These are phyloP conservation scores for Yamadazyma sp. DNA, from an alignment of 1,139 yeast species.

Conservation along the genomic window DNA sequence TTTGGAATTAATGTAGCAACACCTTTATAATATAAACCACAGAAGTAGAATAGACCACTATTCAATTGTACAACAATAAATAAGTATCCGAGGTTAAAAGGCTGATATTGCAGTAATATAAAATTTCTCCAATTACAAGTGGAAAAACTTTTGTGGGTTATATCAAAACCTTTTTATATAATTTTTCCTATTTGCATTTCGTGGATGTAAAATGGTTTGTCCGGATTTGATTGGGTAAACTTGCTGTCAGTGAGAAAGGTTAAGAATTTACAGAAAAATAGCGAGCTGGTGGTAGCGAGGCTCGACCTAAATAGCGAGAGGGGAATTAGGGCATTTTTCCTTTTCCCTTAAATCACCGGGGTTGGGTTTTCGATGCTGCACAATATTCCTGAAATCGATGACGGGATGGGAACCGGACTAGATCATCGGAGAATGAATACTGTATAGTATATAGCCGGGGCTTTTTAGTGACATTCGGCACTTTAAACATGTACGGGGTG, in stretches of 20 bases:
- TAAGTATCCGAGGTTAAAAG: too few species aligned
- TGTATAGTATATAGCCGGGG: too few species aligned
- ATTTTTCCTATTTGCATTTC: constrained; percentile 3
- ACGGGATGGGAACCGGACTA: too few species aligned
- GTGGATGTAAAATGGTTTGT: constrained; percentile 5
- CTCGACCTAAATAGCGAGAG: not conserved
- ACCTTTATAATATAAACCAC: not conserved
- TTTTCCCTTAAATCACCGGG: constrained; percentile 9
- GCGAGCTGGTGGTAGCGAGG: too few species aligned
- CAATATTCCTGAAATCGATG: too few species aligned
- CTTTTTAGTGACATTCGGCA: too few species aligned
- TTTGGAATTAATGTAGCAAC: not conserved
- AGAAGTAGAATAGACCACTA: constrained; percentile 1
- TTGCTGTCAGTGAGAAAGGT: not conserved
- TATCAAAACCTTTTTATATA: constrained; percentile 4
- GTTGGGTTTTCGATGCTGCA: too few species aligned
- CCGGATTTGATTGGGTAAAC: constrained; percentile 12
- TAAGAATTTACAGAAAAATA: not conserved
- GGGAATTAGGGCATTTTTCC: not conserved
- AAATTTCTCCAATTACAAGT: not conserved
- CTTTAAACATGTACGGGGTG: too few species aligned
- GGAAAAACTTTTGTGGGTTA: constrained; percentile 2
- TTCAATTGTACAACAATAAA: not conserved
- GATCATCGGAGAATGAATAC: too few species aligned
- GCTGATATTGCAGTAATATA: not conserved